These are phyloP conservation scores for Ceratocystis destructans DNA, from an alignment of 2,329 filamentous ascomycete species.

Conservation along the genomic window DNA sequence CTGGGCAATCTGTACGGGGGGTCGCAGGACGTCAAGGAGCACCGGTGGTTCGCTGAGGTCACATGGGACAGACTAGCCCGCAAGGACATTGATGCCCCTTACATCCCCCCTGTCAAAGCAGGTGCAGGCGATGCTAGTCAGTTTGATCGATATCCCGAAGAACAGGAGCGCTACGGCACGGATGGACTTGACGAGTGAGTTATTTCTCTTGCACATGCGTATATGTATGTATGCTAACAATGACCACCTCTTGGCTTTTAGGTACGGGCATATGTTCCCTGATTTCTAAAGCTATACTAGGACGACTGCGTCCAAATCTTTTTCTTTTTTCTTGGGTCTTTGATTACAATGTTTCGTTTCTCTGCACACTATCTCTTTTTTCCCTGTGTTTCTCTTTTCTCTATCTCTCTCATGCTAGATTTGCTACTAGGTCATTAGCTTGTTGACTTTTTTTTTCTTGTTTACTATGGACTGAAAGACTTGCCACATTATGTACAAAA, in stretches of 20 bases:
- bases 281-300: constrained; percentile 45
- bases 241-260: constrained; percentile 25
- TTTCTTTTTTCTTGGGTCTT: background rate
- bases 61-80: constrained; percentile 90
- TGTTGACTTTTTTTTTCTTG: constrained; percentile 3
- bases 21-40: constrained; percentile 82
- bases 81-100: constrained; percentile 96
- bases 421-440: background rate
- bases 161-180: constrained; percentile 80
- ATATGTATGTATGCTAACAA: background rate
- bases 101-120: constrained; percentile 88
- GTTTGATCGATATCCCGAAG: constrained; percentile 96
- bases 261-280: constrained; percentile 59
- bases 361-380: background rate
- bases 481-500: background rate
- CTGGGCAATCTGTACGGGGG: constrained; percentile 88
- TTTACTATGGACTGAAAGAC: background rate
- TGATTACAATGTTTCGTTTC: background rate
- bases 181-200: constrained; percentile 71
- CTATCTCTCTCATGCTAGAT: background rate
- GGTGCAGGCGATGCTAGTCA: constrained; percentile 91
- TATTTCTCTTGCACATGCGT: background rate
- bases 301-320: background rate
- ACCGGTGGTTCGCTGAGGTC: constrained; percentile 93
- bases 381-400: background rate